phyloP scores from a whole-genome alignment of 176 grass and related monocot genomes.

The Rhynchospora pubera region DNA sequence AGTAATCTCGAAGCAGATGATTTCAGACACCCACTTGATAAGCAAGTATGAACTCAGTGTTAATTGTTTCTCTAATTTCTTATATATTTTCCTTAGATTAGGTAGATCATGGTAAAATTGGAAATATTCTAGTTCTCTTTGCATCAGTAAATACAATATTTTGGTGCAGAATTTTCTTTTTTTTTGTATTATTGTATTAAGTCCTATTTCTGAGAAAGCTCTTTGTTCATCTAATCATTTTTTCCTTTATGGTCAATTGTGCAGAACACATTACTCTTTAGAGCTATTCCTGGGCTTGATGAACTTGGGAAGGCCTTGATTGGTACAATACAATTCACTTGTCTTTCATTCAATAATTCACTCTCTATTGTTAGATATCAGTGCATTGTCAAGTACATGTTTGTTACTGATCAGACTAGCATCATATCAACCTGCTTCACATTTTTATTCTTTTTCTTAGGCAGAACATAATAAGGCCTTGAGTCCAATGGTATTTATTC shows the following conservation, averaged over 20 bases:
- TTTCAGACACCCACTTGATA: conserved; percentile 89
- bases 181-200: too few relatives aligned
- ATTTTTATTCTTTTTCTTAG: background rate
- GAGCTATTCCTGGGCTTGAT: conserved; percentile 70
- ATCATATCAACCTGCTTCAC: background rate
- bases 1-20: conserved; percentile 76
- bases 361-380: background rate
- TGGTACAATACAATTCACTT: conserved; percentile 25
- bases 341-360: background rate
- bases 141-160: background rate
- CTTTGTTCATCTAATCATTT: background rate
- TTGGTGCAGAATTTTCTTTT: too few relatives aligned
- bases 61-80: too few relatives aligned
- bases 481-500: background rate
- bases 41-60: conserved; percentile 42
- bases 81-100: too few relatives aligned
- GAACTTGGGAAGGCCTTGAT: conserved; percentile 79
- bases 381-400: background rate
- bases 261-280: conserved; percentile 82
- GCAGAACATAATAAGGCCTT: background rate
- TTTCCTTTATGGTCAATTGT: conserved; percentile 14
- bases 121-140: background rate
- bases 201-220: background rate
- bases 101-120: background rate
- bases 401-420: background rate